Evolutionary conservation across 2,329 filamentous ascomycete species (phyloP).

Genomic region (Malbranchea cinnamomea): DNA sequence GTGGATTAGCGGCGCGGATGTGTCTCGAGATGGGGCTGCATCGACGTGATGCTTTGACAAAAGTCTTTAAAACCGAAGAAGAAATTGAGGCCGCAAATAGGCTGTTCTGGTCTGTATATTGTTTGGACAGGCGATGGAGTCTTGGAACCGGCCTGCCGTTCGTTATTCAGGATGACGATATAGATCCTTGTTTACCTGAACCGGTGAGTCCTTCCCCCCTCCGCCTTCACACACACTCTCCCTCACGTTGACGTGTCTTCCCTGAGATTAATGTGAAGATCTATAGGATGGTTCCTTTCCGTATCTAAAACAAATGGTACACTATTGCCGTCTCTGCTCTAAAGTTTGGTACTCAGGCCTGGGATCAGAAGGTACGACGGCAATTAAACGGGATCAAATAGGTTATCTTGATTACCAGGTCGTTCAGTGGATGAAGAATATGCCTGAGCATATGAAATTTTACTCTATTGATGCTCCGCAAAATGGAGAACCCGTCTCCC

Average conservation of each 20-base stretch:
- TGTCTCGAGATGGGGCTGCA: conserved; percentile 76
- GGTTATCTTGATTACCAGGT: conserved; percentile 71
- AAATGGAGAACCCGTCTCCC: conserved; percentile 38
- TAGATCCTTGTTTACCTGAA: conserved; percentile 63
- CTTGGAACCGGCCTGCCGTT: conserved; percentile 83
- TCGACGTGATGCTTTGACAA: conserved; percentile 55
- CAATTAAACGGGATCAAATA: conserved; percentile 59
- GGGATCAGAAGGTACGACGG: conserved; percentile 49
- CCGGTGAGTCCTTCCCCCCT: conserved; percentile 41
- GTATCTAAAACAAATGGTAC: conserved; percentile 71
- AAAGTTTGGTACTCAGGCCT: conserved; percentile 76
- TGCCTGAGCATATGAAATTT: conserved; percentile 51
- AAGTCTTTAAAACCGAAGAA: conserved; percentile 50
- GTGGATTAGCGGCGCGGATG: conserved; percentile 66
- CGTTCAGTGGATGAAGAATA: conserved; percentile 67
- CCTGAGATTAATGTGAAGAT: too few species aligned
- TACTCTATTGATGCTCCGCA: conserved; percentile 38
- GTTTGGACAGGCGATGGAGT: conserved; percentile 74
- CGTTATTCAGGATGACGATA: conserved; percentile 69
- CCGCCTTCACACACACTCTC: too few species aligned
- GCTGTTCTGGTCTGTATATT: conserved; percentile 76
- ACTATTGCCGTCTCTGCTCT: conserved; percentile 66
- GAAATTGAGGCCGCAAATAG: conserved; percentile 54
- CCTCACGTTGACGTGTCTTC: too few species aligned
- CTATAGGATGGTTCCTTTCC: conserved; percentile 35